Evolutionary conservation across 2,329 filamentous ascomycete species (phyloP), one percentile per base, ranked within the genome.

Genomic region (Hymenoscyphus albidus): DNA sequence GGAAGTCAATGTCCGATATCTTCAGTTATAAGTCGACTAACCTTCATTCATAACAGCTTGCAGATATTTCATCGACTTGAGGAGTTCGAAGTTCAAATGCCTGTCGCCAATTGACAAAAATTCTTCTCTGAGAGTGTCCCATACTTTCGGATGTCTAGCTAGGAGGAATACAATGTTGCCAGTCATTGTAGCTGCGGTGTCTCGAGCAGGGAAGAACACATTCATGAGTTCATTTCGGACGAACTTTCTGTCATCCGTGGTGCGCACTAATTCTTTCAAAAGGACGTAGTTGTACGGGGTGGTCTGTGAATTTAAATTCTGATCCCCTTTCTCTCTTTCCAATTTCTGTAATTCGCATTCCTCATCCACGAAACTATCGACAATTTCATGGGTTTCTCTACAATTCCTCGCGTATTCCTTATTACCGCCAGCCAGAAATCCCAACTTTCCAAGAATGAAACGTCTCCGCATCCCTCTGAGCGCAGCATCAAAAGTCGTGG

Each of bases 1-100:
- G 13, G 14, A 31, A 13, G 18, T 55, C 58, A 44, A 82, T 78
- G 22, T 60, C 40, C 22, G 14, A n/a, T 22, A 27, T 48, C 18
- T 31, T 55, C 27, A 1, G 9, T 1, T 18, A 12, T 55, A 2
- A 12, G 7, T 55, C 31, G 14, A 72, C 77, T 76, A 76, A 85
- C 83, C 82, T 74, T 86, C 84, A 65, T 85, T 83, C 62, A 86
- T 69, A 27, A 83, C 84, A 76, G 78, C 83, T 68, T 80, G 80
- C 62, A 87, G 73, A 63, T 85, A 86, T 64, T 78, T 80, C 70
- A 85, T 77, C 31, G 79, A 77, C 69, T 79, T 80, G 63, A 86
- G 67, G 67, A 83, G 77, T 42, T 78, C 78, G 59, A 81, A 81
- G 0, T 78, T 80, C 1, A 82, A 80, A 18, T 75, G 70, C 3